Evolutionary conservation across 2,329 filamentous ascomycete species (phyloP), one percentile per base, ranked within the genome.

Genomic region (Aspergillus pseudoviridinutans): DNA sequence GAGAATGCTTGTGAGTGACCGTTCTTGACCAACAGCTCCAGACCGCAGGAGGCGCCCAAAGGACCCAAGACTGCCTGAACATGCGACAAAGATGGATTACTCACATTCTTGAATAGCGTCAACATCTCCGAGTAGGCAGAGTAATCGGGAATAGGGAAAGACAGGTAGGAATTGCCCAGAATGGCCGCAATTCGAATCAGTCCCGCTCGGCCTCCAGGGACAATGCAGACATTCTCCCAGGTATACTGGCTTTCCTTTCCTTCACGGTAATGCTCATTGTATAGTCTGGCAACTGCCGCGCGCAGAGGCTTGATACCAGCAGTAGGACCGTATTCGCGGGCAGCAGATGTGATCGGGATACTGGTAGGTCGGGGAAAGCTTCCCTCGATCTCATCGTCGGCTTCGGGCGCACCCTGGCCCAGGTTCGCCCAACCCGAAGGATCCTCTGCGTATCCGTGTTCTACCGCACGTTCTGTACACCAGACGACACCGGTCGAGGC

Each of bases 101-200:
- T 58, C 54, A 76, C 74, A 75, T 96, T 96, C 78, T 90, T 92
- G 83, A 97, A 97, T 58, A 97, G 80, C 57, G 88, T 91, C 78
- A 97, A 78, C 92, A 97, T 97, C 80, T 97, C 92, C 71, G 95
- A 96, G 81, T 97, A 97, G 2, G 93, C 93, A 3, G 92, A 96
- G 78, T 97, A 97, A 74, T 97, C 90, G 49, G 91, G 91, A 71
- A 96, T 90, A 77, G 96, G 96, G 83, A 97, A 97, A 46, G 89
- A 91, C 61, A 97, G 82, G 71, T 96, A 96, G 55, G 92, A 88
- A 74, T 96, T 96, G 63, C 93, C 93, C 66, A 97, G 78, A 5
- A 97, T 92, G 53, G 93, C 93, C 22, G 93, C 93, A 72, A 97
- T 97, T 66, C 93, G 86, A 73, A 97, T 97, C 76, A 97, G 80